Conservation (phyloP, 1,284 basidiomycete species). For the Fomitopsis betulina region DNA sequence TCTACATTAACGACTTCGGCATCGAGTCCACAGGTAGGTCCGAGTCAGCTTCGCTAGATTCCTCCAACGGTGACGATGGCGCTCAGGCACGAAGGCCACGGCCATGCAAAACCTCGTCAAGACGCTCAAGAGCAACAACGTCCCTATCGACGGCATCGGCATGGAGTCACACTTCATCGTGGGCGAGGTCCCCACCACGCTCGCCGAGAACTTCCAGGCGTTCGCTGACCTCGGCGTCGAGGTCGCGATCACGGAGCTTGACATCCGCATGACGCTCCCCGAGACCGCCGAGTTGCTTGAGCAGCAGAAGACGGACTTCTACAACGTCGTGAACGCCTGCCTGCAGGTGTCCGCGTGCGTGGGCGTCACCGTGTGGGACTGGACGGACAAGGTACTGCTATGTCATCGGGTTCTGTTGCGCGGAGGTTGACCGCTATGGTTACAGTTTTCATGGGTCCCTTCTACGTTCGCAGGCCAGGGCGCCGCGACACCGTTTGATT, state of each 20-base stretch:
- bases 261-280: slow-evolving; percentile 48
- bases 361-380: slow-evolving; percentile 49
- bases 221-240: slow-evolving; percentile 49
- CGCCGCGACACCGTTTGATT: slow-evolving; percentile 31
- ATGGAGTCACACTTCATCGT: slow-evolving; percentile 49
- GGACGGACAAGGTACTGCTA: slow-evolving; percentile 33
- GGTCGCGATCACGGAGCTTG: slow-evolving; percentile 52
- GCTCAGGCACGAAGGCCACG: slow-evolving; percentile 36
- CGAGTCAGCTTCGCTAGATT: neutral
- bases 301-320: slow-evolving; percentile 46
- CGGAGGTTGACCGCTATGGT: neutral
- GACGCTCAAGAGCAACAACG: slow-evolving; percentile 33
- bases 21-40: slow-evolving; percentile 20
- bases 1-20: slow-evolving; percentile 54
- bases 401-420: too few species aligned
- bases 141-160: slow-evolving; percentile 47
- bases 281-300: slow-evolving; percentile 38
- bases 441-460: slow-evolving; percentile 33
- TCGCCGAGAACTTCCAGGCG: slow-evolving; percentile 37
- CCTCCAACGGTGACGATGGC: too few species aligned
- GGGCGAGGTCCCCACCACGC: slow-evolving; percentile 35
- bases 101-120: slow-evolving; percentile 42
- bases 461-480: slow-evolving; percentile 31
- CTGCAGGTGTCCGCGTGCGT: slow-evolving; percentile 37
- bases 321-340: slow-evolving; percentile 41